A percentile compares a stretch with the other conserved stretches of the same genome.
These are phyloP conservation scores for Aspergillus affinis DNA, from an alignment of 495 filamentous ascomycete genomes.

Conservation along the genomic window DNA sequence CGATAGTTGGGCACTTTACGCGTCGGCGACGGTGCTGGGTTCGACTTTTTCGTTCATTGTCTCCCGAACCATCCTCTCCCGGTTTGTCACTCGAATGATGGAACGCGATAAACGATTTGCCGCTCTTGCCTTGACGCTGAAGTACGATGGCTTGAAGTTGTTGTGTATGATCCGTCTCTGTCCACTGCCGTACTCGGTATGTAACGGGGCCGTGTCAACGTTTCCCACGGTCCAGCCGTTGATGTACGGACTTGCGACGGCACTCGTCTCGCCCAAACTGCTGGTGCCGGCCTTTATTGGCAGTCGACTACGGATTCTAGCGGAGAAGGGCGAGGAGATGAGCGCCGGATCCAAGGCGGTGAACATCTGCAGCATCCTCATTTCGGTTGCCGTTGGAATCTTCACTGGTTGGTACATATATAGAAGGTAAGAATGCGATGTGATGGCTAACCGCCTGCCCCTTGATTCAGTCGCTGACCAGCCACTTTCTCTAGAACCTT, in stretches of 20 bases:
- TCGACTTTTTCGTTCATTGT: slow-evolving; percentile 75
- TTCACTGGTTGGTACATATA: slow-evolving; percentile 85
- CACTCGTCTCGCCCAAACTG: slow-evolving; percentile 75
- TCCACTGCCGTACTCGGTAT: slow-evolving; percentile 90
- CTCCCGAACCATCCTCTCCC: slow-evolving; percentile 72
- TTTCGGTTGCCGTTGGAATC: slow-evolving; percentile 66
- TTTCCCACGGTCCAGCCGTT: slow-evolving; percentile 80
- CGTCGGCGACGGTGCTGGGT: slow-evolving; percentile 74
- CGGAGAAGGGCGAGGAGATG: slow-evolving; percentile 66
- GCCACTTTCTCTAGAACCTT: slow-evolving; percentile 57
- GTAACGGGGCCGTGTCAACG: slow-evolving; percentile 91
- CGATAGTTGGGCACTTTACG: slow-evolving; percentile 74
- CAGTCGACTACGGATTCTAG: slow-evolving; percentile 60
- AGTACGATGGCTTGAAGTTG: slow-evolving; percentile 83
- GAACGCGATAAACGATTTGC: slow-evolving; percentile 78
- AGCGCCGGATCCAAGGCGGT: slow-evolving; percentile 56
- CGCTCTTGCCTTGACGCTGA: slow-evolving; percentile 63
- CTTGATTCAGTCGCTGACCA: slow-evolving; percentile 6
- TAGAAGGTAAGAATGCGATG: slow-evolving; percentile 45
- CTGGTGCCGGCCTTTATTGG: slow-evolving; percentile 94
- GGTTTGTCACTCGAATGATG: slow-evolving; percentile 76
- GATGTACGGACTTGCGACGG: slow-evolving; percentile 79
- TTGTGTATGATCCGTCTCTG: slow-evolving; percentile 92
- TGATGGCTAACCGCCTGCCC: not conserved
- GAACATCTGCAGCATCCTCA: slow-evolving; percentile 79